These are phyloP conservation scores for Ascochyta pisi DNA, from an alignment of 2,329 filamentous ascomycete genomes.

Conservation along the genomic window DNA sequence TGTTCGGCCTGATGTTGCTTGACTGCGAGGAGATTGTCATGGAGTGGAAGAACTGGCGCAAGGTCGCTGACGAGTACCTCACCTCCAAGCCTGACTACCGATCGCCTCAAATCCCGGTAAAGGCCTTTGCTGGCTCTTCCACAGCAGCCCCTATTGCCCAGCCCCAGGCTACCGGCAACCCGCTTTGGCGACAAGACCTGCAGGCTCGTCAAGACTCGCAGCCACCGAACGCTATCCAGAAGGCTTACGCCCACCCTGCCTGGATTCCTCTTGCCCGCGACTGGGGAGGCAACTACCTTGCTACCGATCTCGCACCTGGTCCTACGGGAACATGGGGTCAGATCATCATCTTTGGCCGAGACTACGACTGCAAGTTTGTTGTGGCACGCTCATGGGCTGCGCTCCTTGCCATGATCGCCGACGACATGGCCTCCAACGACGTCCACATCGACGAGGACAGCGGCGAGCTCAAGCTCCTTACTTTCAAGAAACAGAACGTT, in stretches of 20 bases:
- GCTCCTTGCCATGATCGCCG: slow-evolving; percentile 84
- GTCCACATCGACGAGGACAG: slow-evolving; percentile 92
- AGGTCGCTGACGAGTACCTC: slow-evolving; percentile 89
- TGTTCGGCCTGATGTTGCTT: slow-evolving; percentile 93
- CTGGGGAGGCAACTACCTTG: slow-evolving; percentile 98
- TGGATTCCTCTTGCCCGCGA: slow-evolving; percentile 98
- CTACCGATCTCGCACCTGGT: slow-evolving; percentile 89
- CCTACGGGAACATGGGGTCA: slow-evolving; percentile 93
- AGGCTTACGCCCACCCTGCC: slow-evolving; percentile 88
- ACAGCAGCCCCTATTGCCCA: slow-evolving; percentile 70
- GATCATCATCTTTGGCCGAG: slow-evolving; percentile 93
- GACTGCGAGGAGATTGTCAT: slow-evolving; percentile 98
- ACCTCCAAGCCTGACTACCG: slow-evolving; percentile 61
- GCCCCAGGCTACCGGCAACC: slow-evolving; percentile 60
- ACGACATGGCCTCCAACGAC: slow-evolving; percentile 91
- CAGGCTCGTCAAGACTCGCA: slow-evolving; percentile 85
- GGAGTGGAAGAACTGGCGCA: slow-evolving; percentile 96
- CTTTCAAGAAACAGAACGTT: slow-evolving; percentile 81
- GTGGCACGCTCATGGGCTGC: slow-evolving; percentile 89
- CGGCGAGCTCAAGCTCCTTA: slow-evolving; percentile 86
- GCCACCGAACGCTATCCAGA: slow-evolving; percentile 84
- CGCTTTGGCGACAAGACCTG: slow-evolving; percentile 84
- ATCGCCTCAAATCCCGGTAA: slow-evolving; percentile 71
- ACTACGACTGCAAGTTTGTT: slow-evolving; percentile 99
- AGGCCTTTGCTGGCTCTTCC: slow-evolving; percentile 72